Conservation (phyloP, 805 yeast genomes). For the Maudiozyma pseudohumilis region DNA sequence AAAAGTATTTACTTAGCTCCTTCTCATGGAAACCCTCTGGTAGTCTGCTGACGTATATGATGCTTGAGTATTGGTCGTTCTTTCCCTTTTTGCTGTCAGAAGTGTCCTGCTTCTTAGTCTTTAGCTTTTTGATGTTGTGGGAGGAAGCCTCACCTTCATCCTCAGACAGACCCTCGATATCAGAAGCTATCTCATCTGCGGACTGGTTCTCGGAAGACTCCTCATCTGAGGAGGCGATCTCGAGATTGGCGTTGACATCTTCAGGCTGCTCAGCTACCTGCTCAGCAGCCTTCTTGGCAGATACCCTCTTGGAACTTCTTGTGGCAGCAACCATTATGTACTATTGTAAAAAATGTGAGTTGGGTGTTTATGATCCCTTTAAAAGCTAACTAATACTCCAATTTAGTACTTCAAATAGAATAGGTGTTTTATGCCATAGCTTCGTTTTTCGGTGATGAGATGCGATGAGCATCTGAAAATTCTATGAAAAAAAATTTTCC, state of each 20-base stretch:
- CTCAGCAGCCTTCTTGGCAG: constrained; percentile 8
- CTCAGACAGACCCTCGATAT: constrained; percentile 25
- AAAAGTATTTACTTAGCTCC: constrained; percentile 65
- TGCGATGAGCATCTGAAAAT: constrained; percentile 6
- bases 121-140: constrained; percentile 25
- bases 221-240: constrained; percentile 19
- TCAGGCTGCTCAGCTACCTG: constrained; percentile 15
- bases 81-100: constrained; percentile 14
- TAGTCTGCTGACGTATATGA: constrained; percentile 80
- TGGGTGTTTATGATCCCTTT: no score
- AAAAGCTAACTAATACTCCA: background rate
- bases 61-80: constrained; percentile 40
- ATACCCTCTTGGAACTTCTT: background rate
- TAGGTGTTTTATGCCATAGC: background rate
- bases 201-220: constrained; percentile 21
- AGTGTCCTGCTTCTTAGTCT: constrained; percentile 18
- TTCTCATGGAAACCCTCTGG: constrained; percentile 88
- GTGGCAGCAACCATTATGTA: constrained; percentile 9
- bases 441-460: constrained; percentile 1
- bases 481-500: constrained; percentile 2
- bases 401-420: background rate
- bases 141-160: constrained; percentile 24
- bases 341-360: no score
- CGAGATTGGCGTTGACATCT: constrained; percentile 20
- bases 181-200: constrained; percentile 22